These are phyloP conservation scores for Physcomitrium patens DNA, from an alignment of 225 moss, liverwort and hornwort genomes.

Conservation along the genomic window DNA sequence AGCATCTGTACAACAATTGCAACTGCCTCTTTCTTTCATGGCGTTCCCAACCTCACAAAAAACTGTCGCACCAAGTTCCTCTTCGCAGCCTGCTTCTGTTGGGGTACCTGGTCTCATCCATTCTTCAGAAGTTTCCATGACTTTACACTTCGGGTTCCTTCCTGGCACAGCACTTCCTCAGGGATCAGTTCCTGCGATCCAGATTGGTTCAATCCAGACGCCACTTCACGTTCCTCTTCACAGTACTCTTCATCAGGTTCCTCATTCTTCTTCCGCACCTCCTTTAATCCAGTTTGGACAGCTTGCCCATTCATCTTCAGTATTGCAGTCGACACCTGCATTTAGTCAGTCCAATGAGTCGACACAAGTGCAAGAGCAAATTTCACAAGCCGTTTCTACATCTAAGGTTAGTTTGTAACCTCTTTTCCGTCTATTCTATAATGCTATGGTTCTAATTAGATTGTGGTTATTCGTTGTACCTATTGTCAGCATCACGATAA, in stretches of 20 bases:
- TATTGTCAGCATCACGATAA: neutral
- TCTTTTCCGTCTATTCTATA: conserved; percentile 9
- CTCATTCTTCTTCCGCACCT: conserved; percentile 51
- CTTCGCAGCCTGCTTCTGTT: conserved; percentile 33
- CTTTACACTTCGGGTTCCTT: conserved; percentile 87
- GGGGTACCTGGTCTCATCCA: conserved; percentile 62
- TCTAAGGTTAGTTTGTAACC: conserved; percentile 34
- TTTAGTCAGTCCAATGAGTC: conserved; percentile 46
- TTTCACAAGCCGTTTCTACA: conserved; percentile 35
- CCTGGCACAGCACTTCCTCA: conserved; percentile 73
- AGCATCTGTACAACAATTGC: conserved; percentile 43
- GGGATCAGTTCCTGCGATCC: conserved; percentile 87
- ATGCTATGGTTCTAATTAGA: neutral
- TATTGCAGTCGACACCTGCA: conserved; percentile 39
- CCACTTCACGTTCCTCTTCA: conserved; percentile 85
- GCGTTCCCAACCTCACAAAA: conserved; percentile 59
- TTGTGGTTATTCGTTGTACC: neutral
- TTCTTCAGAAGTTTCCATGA: conserved; percentile 63
- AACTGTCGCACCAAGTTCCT: conserved; percentile 34
- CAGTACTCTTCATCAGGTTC: conserved; percentile 55
- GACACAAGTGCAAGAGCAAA: conserved; percentile 47
- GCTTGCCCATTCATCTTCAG: conserved; percentile 61
- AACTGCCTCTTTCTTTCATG: conserved; percentile 78
- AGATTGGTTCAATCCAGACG: conserved; percentile 98
- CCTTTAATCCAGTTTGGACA: conserved; percentile 96